These are phyloP conservation scores for Rubia balearica DNA, from an alignment of 305 asterid genomes.

Conservation along the genomic window DNA sequence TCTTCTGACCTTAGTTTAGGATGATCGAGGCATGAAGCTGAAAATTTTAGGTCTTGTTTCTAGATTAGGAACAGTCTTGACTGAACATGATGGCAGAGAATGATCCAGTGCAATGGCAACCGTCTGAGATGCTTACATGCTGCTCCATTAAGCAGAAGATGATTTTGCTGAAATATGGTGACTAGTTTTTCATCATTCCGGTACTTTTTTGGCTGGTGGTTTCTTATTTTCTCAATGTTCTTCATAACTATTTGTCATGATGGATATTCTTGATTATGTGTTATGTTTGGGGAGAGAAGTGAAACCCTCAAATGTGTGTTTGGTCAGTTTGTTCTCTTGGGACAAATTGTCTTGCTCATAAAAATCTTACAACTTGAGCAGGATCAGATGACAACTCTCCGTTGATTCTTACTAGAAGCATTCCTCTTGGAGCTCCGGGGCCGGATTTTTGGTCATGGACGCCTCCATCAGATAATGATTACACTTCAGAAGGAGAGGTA, in stretches of 20 bases:
- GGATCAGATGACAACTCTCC: constrained; percentile 33
- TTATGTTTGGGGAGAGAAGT: neutral
- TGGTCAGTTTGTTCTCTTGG: neutral
- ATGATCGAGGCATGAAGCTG: too few species aligned
- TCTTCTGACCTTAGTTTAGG: too few species aligned
- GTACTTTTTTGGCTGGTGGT: neutral
- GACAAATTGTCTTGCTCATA: neutral
- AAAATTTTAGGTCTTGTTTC: too few species aligned
- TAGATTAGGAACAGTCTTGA: too few species aligned
- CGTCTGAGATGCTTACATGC: neutral
- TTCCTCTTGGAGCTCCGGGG: constrained; percentile 56
- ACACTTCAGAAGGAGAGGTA: constrained; percentile 20
- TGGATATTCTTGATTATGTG: neutral
- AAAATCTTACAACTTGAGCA: constrained; percentile 23
- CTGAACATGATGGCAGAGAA: too few species aligned
- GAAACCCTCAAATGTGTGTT: neutral
- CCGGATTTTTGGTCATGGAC: constrained; percentile 92
- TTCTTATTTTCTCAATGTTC: neutral
- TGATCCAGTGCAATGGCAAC: neutral
- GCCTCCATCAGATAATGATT: constrained; percentile 50
- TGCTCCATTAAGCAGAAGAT: neutral
- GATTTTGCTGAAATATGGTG: neutral
- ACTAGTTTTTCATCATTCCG: neutral
- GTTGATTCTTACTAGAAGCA: constrained; percentile 31
- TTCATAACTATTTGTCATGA: neutral